Percentiles rank a stretch among this genome's conserved stretches.
Conservation (phyloP, 768 basidiomycete species). For the Pulveroboletus frians region DNA sequence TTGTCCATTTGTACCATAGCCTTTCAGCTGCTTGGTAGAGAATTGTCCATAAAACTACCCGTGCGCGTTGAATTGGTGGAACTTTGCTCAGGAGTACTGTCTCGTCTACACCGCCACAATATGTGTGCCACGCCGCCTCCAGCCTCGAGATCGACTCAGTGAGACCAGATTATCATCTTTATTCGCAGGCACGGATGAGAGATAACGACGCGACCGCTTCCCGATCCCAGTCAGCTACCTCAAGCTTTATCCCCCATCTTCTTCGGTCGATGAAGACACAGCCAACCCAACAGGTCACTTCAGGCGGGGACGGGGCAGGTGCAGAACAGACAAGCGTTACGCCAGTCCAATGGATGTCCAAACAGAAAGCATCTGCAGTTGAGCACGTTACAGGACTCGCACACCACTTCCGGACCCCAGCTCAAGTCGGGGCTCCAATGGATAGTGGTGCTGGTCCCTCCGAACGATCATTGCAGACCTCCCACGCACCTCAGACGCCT, state of each 20-base stretch:
- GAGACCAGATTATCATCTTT: neutral
- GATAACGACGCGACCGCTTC: neutral
- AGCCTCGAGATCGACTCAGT: neutral
- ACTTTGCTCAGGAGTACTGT: no score
- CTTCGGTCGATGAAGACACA: slow-evolving; percentile 19
- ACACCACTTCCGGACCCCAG: slow-evolving; percentile 5
- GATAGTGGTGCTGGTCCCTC: slow-evolving; percentile 5
- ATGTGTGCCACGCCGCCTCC: neutral
- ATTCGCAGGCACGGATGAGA: slow-evolving; percentile 4
- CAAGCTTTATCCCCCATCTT: slow-evolving; percentile 7
- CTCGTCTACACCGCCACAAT: slow-evolving; percentile 13
- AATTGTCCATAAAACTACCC: neutral
- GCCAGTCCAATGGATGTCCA: slow-evolving; percentile 10
- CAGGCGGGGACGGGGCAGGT: neutral
- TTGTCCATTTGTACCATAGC: neutral
- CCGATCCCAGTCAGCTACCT: neutral
- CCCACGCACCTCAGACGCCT: slow-evolving; percentile 1
- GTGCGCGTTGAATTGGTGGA: neutral
- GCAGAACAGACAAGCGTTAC: slow-evolving; percentile 3
- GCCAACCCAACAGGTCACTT: slow-evolving; percentile 12
- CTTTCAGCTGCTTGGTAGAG: neutral
- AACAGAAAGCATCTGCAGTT: slow-evolving; percentile 13
- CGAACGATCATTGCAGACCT: slow-evolving; percentile 4
- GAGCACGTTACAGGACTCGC: slow-evolving; percentile 16
- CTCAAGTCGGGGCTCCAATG: neutral